Evolutionary conservation across 768 basidiomycete species (phyloP).

Genomic region (Neoboletus subvelutipes): DNA sequence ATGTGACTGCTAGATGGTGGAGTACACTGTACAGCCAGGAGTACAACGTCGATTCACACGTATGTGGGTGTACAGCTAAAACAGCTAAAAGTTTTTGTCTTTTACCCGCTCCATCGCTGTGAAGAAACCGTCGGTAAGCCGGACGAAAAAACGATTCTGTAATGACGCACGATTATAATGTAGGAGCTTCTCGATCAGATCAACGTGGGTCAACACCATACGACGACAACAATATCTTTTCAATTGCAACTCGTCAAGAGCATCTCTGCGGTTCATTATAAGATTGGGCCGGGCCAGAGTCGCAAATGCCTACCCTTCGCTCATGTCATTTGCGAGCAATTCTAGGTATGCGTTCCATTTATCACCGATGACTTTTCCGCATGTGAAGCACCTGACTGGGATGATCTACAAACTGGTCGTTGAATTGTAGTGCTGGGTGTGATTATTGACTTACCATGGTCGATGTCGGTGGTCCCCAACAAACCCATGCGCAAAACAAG

Average conservation of each 20-base stretch:
- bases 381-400: slow-evolving; percentile 93
- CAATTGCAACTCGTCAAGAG: slow-evolving; percentile 83
- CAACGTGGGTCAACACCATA: slow-evolving; percentile 97
- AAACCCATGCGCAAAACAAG: not conserved
- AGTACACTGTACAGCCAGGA: not conserved
- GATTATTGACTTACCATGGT: slow-evolving; percentile 24
- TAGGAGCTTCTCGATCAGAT: slow-evolving; percentile 93
- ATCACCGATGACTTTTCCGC: slow-evolving; percentile 96
- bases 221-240: slow-evolving; percentile 95
- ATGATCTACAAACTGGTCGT: slow-evolving; percentile 66
- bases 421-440: not conserved
- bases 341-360: slow-evolving; percentile 91
- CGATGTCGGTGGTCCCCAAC: slow-evolving; percentile 4
- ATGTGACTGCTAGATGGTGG: not conserved
- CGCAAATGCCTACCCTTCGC: slow-evolving; percentile 72
- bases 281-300: not conserved
- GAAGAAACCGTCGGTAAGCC: not conserved
- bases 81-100: slow-evolving; percentile 24
- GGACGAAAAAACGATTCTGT: slow-evolving; percentile 29
- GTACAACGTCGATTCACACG: not conserved
- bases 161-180: slow-evolving; percentile 82
- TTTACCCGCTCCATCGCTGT: slow-evolving; percentile 36
- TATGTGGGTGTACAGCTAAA: not conserved
- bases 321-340: slow-evolving; percentile 74
- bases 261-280: slow-evolving; percentile 55